Conservation (phyloP, 768 basidiomycete genomes). For the Sistotremastrum niveocremeum region DNA sequence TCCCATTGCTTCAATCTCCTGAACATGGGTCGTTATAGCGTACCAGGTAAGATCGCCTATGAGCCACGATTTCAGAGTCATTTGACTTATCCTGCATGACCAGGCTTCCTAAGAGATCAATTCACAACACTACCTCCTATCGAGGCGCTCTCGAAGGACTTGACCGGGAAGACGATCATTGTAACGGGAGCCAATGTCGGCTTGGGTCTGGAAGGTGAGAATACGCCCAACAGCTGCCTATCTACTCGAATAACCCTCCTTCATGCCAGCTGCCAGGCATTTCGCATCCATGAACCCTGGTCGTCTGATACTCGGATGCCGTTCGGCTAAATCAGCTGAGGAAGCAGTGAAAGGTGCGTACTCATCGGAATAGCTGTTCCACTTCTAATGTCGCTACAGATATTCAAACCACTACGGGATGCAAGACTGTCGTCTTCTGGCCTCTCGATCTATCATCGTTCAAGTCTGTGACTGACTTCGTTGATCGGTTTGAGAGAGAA, state of each 20-base stretch:
- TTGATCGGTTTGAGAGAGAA: conserved; percentile 17
- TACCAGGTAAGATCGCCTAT: no score
- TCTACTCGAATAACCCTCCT: neutral
- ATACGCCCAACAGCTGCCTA: no score
- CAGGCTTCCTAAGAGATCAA: neutral
- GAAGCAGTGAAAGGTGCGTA: conserved; percentile 23
- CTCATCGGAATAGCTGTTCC: neutral
- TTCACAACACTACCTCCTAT: neutral
- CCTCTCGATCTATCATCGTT: conserved; percentile 29
- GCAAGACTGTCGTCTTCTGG: conserved; percentile 23
- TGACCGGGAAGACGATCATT: conserved; percentile 7
- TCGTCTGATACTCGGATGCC: conserved; percentile 1
- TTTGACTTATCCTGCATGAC: no score
- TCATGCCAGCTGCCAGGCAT: neutral
- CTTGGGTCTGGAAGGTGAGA: conserved; percentile 3
- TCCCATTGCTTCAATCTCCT: no score
- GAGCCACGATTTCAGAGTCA: no score
- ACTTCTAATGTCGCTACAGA: neutral
- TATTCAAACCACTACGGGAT: conserved; percentile 16
- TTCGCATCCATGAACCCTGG: neutral
- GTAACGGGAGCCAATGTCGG: conserved; percentile 8
- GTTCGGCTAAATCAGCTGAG: conserved; percentile 16
- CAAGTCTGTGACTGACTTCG: conserved; percentile 27
- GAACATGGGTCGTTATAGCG: no score
- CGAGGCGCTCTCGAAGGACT: neutral